These are phyloP conservation scores for Plasmodium cynomolgi DNA, from an alignment of 169 alveolate genomes.

Conservation along the genomic window DNA sequence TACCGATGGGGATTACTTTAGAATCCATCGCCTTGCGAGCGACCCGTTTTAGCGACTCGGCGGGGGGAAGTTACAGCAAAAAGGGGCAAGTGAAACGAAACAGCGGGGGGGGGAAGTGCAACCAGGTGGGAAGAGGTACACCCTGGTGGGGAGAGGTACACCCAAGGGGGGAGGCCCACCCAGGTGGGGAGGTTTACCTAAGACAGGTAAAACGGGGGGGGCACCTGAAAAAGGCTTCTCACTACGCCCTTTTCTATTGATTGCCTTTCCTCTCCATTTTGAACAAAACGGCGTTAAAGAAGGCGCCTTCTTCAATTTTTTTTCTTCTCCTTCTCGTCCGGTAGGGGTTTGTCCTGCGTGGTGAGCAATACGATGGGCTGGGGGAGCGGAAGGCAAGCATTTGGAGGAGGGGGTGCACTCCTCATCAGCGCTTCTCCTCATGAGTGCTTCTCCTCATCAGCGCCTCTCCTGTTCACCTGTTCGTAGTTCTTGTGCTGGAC, in stretches of 20 bases:
- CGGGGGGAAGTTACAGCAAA: too few species aligned
- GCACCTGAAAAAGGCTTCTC: background rate
- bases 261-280: background rate
- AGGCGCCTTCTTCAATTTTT: background rate
- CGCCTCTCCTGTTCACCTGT: background rate
- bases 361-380: background rate
- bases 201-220: slow-evolving; percentile 3
- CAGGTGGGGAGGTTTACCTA: too few species aligned
- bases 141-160: too few species aligned
- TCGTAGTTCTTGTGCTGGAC: slow-evolving; percentile 52
- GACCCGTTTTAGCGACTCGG: background rate
- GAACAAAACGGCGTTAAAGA: background rate
- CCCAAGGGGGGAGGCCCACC: background rate
- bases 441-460: background rate
- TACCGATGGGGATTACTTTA: background rate
- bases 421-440: background rate
- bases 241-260: background rate
- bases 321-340: background rate
- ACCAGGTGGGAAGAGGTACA: background rate
- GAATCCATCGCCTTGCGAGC: background rate
- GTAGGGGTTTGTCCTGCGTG: background rate
- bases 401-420: background rate
- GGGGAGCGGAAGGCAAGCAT: background rate
- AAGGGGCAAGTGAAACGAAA: background rate
- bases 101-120: background rate